Percentiles rank a stretch among this genome's conserved stretches.
Evolutionary conservation across 2,329 filamentous ascomycete species (phyloP).

Genomic region (Scolecobasidium constrictum): DNA sequence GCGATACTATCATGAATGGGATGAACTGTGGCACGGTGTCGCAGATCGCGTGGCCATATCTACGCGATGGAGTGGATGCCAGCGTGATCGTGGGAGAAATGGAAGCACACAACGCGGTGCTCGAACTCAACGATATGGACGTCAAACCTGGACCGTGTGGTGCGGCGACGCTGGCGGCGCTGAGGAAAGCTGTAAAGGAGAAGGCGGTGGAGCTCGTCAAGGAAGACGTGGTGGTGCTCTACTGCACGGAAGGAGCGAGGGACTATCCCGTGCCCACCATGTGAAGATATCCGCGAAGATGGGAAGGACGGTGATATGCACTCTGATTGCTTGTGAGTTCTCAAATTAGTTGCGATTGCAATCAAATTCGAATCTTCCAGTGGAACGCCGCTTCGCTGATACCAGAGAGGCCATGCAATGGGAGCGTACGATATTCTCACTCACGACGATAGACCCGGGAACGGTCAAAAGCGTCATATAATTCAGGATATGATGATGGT

Average conservation of each 20-base stretch:
- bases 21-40: constrained; percentile 65
- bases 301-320: too few relatives aligned
- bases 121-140: constrained; percentile 38
- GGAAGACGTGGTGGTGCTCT: constrained; percentile 50
- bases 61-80: constrained; percentile 49
- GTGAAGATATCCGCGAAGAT: too few relatives aligned
- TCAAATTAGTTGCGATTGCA: too few relatives aligned
- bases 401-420: too few relatives aligned
- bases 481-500: too few relatives aligned
- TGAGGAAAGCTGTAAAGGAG: constrained; percentile 36
- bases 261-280: constrained; percentile 38
- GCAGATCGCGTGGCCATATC: constrained; percentile 49
- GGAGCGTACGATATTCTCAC: too few relatives aligned
- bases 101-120: constrained; percentile 49
- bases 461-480: too few relatives aligned
- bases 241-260: constrained; percentile 55
- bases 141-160: constrained; percentile 53
- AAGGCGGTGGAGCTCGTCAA: constrained; percentile 26
- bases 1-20: constrained; percentile 60
- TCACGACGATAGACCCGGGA: too few relatives aligned
- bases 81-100: constrained; percentile 49
- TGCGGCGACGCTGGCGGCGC: constrained; percentile 44
- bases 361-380: too few relatives aligned
- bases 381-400: too few relatives aligned
- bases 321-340: too few relatives aligned